phyloP scores from a whole-genome alignment of 768 basidiomycete genomes.

The Mycena galericulata region DNA sequence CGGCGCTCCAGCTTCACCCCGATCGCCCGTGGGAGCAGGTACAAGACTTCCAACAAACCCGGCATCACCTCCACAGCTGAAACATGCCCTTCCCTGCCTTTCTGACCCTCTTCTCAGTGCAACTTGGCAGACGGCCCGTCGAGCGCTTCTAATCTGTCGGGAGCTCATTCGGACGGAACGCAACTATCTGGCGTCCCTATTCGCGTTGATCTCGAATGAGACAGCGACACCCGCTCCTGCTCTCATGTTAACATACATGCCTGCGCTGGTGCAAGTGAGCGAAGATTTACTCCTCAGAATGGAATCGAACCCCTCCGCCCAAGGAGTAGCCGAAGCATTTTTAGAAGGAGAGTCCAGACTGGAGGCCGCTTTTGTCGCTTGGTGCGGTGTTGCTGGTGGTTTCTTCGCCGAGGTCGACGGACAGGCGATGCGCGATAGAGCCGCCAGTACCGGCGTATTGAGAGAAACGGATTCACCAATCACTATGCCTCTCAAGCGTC shows the following conservation, averaged over 20 bases:
- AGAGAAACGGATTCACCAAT: constrained; percentile 21
- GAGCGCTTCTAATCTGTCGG: constrained; percentile 52
- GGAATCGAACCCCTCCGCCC: constrained; percentile 57
- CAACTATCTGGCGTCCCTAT: constrained; percentile 12
- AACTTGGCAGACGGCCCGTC: constrained; percentile 53
- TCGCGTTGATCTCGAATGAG: constrained; percentile 8
- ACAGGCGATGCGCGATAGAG: not conserved
- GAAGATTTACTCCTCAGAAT: constrained; percentile 51
- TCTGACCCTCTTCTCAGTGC: constrained; percentile 28
- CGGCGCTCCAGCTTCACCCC: constrained; percentile 34
- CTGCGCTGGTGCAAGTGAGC: constrained; percentile 54
- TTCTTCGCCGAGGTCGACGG: constrained; percentile 50
- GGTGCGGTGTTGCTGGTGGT: constrained; percentile 45
- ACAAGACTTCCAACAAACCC: not conserved
- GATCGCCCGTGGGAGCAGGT: constrained; percentile 15
- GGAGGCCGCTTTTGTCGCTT: constrained; percentile 59
- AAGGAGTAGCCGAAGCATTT: constrained; percentile 61
- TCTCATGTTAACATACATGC: constrained; percentile 54
- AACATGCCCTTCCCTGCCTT: constrained; percentile 8
- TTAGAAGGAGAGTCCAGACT: constrained; percentile 55
- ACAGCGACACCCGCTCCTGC: constrained; percentile 48
- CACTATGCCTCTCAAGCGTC: constrained; percentile 32
- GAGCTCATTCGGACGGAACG: constrained; percentile 46
- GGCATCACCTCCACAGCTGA: not conserved
- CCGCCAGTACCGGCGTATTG: constrained; percentile 22